Evolutionary conservation across 331 rosid genomes (phyloP), one percentile per base, ranked within the genome.

Genomic region (Telfairia occidentalis): DNA sequence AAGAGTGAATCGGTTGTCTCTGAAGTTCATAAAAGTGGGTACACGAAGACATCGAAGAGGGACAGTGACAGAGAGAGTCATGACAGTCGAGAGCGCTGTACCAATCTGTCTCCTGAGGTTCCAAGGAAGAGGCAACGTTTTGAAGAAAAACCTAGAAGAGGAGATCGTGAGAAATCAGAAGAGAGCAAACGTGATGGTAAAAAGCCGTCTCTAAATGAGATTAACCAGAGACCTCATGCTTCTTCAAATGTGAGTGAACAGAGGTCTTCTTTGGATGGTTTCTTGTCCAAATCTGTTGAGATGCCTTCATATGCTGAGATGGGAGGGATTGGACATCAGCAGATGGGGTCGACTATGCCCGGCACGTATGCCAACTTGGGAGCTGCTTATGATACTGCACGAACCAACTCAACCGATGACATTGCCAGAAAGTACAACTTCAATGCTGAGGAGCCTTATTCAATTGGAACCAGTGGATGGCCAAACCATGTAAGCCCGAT

Each of bases 21-120:
- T 38, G 35, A 81, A 61, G 76, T 64, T 75, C 79, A 21, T 49
- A 78, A 77, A 64, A 80, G 81, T 52, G 76, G 48, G 40, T 75
- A 74, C 13, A 6, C 16, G 43, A 4, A 26, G 80, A 66, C 74
- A 7, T 7, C 16, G 34, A 4, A 18, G 80, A 77, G 64, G 30
- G 78, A 67, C 42, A 54, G 58, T 57, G 88, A 82, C 50, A 38
- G 59, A 74, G 86, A 72, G 69, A 80, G 24, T 75, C 78, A 10
- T 34, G 79, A 46, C 76, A 79, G 29, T 79, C 80, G 52, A 32
- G 59, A 77, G 55, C 19, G 1, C 29, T 55, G 28, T 54, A 71
- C 43, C 55, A 69, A 63, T 58, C 76, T 57, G 53, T 34, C 82
- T 66, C 78, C 43, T 32, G 78, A 72, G 85, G 78, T 74, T 64